phyloP scores from a whole-genome alignment of 2,329 filamentous ascomycete genomes.

The Pseudogymnoascus sp. region DNA sequence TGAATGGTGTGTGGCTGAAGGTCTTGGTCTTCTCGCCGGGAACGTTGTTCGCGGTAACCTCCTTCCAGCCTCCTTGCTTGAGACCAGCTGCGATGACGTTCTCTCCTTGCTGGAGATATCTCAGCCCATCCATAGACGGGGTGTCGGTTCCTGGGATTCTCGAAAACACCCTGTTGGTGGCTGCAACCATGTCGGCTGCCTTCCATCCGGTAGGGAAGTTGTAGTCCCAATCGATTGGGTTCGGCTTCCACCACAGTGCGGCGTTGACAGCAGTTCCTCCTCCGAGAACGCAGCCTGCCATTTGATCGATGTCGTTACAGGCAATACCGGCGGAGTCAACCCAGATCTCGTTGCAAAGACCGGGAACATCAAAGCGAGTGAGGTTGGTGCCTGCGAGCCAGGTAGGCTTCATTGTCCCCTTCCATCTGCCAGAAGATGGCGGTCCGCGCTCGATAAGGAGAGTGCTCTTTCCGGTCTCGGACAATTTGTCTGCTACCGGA shows the following conservation, averaged over 20 bases:
- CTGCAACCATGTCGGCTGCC: slow-evolving; percentile 48
- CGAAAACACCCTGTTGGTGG: slow-evolving; percentile 53
- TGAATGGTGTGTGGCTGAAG: slow-evolving; percentile 56
- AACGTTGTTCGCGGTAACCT: slow-evolving; percentile 29
- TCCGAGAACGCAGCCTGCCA: slow-evolving; percentile 62
- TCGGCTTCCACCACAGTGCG: slow-evolving; percentile 57
- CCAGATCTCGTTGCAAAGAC: slow-evolving; percentile 4
- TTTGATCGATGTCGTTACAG: slow-evolving; percentile 46
- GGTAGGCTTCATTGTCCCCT: not conserved
- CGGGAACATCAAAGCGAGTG: slow-evolving; percentile 9
- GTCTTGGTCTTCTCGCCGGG: slow-evolving; percentile 57
- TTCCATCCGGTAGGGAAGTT: slow-evolving; percentile 65
- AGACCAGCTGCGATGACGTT: slow-evolving; percentile 44
- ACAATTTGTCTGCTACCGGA: slow-evolving; percentile 9
- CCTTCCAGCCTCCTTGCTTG: slow-evolving; percentile 47
- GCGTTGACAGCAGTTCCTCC: slow-evolving; percentile 50
- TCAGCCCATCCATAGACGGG: slow-evolving; percentile 56
- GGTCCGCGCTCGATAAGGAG: slow-evolving; percentile 10
- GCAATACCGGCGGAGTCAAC: slow-evolving; percentile 9
- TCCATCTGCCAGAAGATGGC: slow-evolving; percentile 3
- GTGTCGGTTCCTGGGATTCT: slow-evolving; percentile 60
- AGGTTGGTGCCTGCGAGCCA: not conserved
- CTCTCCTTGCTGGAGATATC: slow-evolving; percentile 58
- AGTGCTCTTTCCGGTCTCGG: slow-evolving; percentile 6
- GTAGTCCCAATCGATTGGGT: slow-evolving; percentile 58